Conservation (phyloP, 75 land plant genomes). For the Selaginella tamariscina region DNA sequence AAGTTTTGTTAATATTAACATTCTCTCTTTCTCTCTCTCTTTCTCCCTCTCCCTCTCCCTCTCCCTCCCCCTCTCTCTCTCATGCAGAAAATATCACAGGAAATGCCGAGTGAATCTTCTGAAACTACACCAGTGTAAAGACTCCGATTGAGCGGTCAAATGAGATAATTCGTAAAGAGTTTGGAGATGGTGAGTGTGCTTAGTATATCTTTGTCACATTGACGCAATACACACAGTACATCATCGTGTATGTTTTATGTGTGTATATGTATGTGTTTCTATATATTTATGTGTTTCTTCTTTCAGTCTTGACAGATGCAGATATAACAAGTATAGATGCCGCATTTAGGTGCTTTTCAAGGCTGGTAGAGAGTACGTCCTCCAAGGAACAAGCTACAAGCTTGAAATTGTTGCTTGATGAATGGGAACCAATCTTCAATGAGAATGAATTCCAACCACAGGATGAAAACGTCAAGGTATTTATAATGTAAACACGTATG, state of each 20-base stretch:
- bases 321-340: constrained; percentile 51
- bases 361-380: constrained; percentile 32
- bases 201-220: constrained; percentile 54
- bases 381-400: constrained; percentile 28
- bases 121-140: too few relatives aligned
- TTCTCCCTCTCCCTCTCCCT: too few relatives aligned
- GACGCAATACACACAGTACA: constrained; percentile 61
- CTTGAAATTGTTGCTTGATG: constrained; percentile 45
- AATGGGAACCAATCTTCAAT: constrained; percentile 63
- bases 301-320: constrained; percentile 37
- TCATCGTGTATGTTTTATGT: constrained; percentile 39
- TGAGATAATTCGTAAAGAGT: not conserved
- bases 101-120: too few relatives aligned
- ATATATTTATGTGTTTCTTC: too few relatives aligned
- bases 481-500: too few relatives aligned
- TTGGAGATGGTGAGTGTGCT: constrained; percentile 18
- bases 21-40: too few relatives aligned
- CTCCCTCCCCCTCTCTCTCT: too few relatives aligned
- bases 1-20: too few relatives aligned
- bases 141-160: not conserved
- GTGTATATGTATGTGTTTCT: constrained; percentile 29
- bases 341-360: constrained; percentile 46
- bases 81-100: too few relatives aligned
- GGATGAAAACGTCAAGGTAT: constrained; percentile 13
- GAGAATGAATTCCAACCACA: constrained; percentile 8